Evolutionary conservation across 805 yeast genomes (phyloP), one percentile per base, ranked within the genome.

Genomic region (Saccharomycopsis javanensis): DNA sequence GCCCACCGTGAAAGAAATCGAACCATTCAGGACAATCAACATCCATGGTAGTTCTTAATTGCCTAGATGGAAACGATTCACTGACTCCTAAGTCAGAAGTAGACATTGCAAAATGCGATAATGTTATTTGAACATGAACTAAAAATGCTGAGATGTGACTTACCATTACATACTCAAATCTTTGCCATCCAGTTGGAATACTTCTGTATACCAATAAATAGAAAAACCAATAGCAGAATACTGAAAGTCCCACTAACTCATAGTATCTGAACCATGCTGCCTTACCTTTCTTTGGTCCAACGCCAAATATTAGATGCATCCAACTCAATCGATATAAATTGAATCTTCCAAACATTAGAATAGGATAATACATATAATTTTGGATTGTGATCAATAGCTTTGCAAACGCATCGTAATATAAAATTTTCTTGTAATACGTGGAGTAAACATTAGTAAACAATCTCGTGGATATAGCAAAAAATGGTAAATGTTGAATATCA

Each of bases 1-100:
- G 76, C 0, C 97, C 97, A 7, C 97, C 97, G 66, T 89, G 97
- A 66, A 89, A 75, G 64, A 81, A 90, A 68, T 89, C 97, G 53
- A 89, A 75, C 96, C 96, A 89, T 61, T 80, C 84, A 2, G 97
- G 96, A 72, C 97, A 89, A 64, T 86, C 92, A 34, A 89, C 96
- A 67, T 89, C 97, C 96, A 89, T 90, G 2, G 96, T 89, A 1
- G 97, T 90, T 64, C 97, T 77, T 2, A 89, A 67, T 70, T 89
- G 96, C 62, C 94, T 78, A 60, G 86, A 83, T 0, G 84, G 80
- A 66, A 89, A 89, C 6, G 89, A 77, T 68, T 89, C 97, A 48
- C 84, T 78, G 7, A 81, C 78, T 1, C 96, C 96, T 16, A 89
- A 72, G 66, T 89, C 96, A 4, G 94, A 78, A 0, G 96, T 90